A percentile compares a stretch with the other conserved stretches of the same genome.
These are phyloP conservation scores for Ascocoryne sarcoides DNA, from an alignment of 2,329 filamentous ascomycete genomes.

Conservation along the genomic window DNA sequence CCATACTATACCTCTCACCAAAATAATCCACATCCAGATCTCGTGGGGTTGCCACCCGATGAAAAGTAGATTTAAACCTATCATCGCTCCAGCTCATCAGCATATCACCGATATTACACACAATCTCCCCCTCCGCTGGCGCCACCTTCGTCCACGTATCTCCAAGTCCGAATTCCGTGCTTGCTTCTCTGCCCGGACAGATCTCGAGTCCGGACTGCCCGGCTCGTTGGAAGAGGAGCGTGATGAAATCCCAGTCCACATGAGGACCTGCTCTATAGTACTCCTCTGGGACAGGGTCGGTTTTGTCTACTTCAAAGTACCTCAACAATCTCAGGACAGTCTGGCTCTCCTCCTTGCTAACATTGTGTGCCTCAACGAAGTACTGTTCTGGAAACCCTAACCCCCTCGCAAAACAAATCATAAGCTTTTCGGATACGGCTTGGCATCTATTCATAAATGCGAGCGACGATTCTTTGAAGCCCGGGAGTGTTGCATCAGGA, in stretches of 20 bases:
- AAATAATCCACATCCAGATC: conserved; percentile 46
- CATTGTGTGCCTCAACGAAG: conserved; percentile 44
- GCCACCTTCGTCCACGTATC: conserved; percentile 57
- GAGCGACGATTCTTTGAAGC: conserved; percentile 39
- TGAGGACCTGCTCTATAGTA: conserved; percentile 55
- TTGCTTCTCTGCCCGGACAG: conserved; percentile 52
- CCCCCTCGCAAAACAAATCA: conserved; percentile 46
- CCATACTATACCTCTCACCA: conserved; percentile 54
- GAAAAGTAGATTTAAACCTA: conserved; percentile 57
- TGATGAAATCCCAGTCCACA: conserved; percentile 55
- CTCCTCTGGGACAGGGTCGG: conserved; percentile 30
- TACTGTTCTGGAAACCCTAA: conserved; percentile 44
- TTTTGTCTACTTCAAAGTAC: conserved; percentile 40
- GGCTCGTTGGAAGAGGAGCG: conserved; percentile 51
- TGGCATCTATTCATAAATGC: conserved; percentile 31
- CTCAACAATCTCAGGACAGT: conserved; percentile 48
- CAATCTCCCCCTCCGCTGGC: conserved; percentile 42
- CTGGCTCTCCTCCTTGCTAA: conserved; percentile 39
- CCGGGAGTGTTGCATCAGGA: conserved; percentile 30
- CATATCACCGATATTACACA: conserved; percentile 59
- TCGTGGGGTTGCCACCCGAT: conserved; percentile 52
- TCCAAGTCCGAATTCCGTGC: conserved; percentile 48
- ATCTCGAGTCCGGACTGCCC: conserved; percentile 56
- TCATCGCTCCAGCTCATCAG: conserved; percentile 61
- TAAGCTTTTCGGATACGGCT: conserved; percentile 41